Evolutionary conservation across 202 grass and related monocot species (phyloP).

Genomic region (Miscanthus sacchariflorus): DNA sequence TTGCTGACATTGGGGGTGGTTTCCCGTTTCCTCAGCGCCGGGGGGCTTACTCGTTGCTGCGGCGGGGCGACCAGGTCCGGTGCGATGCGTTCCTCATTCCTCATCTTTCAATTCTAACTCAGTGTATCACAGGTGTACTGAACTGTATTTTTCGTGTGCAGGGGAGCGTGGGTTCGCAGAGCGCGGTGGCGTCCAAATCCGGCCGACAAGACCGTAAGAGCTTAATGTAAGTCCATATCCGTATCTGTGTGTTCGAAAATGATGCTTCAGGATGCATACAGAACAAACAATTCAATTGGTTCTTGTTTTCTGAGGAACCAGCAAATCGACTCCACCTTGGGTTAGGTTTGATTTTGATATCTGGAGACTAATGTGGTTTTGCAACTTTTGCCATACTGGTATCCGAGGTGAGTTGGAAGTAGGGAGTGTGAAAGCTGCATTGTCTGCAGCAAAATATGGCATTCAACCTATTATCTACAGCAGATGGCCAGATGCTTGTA

Average conservation of each 20-base stretch:
- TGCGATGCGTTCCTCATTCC: neutral
- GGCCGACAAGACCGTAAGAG: slow-evolving; percentile 27
- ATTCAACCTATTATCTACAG: neutral
- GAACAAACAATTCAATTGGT: neutral
- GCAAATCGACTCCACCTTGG: neutral
- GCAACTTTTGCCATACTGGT: neutral
- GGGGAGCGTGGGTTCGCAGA: slow-evolving; percentile 9
- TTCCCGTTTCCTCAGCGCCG: neutral
- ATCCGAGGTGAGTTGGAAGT: too few relatives aligned
- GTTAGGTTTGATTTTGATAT: neutral
- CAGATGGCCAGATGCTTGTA: neutral
- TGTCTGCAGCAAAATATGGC: neutral
- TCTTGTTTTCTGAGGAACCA: neutral
- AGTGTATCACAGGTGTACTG: neutral
- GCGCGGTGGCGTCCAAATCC: neutral
- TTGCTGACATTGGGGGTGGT: neutral
- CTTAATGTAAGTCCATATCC: neutral
- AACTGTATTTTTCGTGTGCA: neutral
- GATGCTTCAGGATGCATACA: neutral
- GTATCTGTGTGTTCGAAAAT: neutral
- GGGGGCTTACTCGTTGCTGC: slow-evolving; percentile 1
- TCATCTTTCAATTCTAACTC: neutral
- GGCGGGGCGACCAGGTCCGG: slow-evolving; percentile 16
- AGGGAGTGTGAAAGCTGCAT: neutral
- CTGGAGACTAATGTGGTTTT: neutral